phyloP scores from a whole-genome alignment of 2,329 filamentous ascomycete genomes.

The Ceratocystis eucalypticola region DNA sequence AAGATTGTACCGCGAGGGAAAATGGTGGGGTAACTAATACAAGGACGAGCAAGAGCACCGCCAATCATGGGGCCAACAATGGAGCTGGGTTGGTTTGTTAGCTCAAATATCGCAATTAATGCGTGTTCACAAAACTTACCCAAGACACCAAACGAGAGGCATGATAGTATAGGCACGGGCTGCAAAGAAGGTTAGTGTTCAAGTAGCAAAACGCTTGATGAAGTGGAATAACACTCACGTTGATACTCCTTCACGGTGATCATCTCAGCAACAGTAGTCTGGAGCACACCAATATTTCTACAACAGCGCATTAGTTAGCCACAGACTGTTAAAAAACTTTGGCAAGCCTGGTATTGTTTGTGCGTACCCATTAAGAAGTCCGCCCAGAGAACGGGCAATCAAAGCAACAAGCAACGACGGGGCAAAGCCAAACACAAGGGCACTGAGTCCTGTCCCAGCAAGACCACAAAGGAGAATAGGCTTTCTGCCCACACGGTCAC shows the following conservation, averaged over 20 bases:
- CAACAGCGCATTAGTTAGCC: constrained; percentile 7
- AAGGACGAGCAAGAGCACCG: constrained; percentile 76
- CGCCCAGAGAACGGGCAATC: constrained; percentile 75
- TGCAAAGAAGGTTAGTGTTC: constrained; percentile 29
- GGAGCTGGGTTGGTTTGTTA: constrained; percentile 40
- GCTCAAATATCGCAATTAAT: neutral
- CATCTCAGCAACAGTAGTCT: constrained; percentile 89
- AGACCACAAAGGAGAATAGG: constrained; percentile 84
- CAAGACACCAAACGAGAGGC: constrained; percentile 96
- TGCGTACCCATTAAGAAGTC: constrained; percentile 76
- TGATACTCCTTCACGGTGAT: constrained; percentile 90
- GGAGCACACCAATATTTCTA: constrained; percentile 85
- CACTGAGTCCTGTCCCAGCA: constrained; percentile 80
- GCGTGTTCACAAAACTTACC: constrained; percentile 38
- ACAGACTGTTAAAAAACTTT: no score
- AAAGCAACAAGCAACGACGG: constrained; percentile 70
- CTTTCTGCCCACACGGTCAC: constrained; percentile 83
- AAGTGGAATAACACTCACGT: constrained; percentile 39
- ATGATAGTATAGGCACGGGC: constrained; percentile 92
- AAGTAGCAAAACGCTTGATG: neutral
- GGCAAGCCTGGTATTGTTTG: neutral
- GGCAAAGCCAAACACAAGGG: constrained; percentile 83
- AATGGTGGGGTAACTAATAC: constrained; percentile 60
- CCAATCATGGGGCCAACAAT: constrained; percentile 88
- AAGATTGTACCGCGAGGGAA: constrained; percentile 67